Conservation (phyloP, 2,329 filamentous ascomycete genomes). For the Colletotrichum sidae region DNA sequence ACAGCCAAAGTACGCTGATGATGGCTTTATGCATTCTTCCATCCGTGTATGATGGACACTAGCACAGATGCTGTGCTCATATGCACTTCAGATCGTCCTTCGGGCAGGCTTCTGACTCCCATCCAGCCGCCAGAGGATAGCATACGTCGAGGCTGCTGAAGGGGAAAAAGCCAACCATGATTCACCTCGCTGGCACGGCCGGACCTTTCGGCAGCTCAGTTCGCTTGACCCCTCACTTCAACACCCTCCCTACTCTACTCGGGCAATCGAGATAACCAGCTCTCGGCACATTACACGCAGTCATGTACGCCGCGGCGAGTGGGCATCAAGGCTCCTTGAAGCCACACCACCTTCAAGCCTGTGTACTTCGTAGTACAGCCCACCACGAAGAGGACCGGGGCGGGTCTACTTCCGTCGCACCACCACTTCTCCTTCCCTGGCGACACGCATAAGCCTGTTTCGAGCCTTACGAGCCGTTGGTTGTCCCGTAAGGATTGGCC, state of each 20-base stretch:
- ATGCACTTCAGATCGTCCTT: not conserved
- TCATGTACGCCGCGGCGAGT: too few relatives aligned
- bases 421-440: constrained; percentile 28
- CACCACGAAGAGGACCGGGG: constrained; percentile 4
- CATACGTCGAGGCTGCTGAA: not conserved
- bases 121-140: not conserved
- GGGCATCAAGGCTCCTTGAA: constrained; percentile 18
- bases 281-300: not conserved
- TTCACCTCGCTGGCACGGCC: constrained; percentile 8
- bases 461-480: constrained; percentile 14
- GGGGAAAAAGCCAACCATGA: constrained; percentile 1
- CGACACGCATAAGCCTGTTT: constrained; percentile 24
- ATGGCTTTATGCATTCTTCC: constrained; percentile 9
- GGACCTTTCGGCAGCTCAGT: constrained; percentile 17
- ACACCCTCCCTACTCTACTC: too few relatives aligned
- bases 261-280: constrained; percentile 4
- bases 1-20: constrained; percentile 2
- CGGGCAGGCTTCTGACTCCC: not conserved
- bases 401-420: constrained; percentile 11
- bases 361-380: not conserved
- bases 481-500: not conserved
- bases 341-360: constrained; percentile 3
- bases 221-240: not conserved
- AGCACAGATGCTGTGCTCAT: not conserved
- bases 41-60: not conserved